A percentile compares a stretch with the other conserved stretches of the same genome.
Evolutionary conservation across 1,284 basidiomycete genomes (phyloP).

Genomic region (Cystobasidium pallidum): DNA sequence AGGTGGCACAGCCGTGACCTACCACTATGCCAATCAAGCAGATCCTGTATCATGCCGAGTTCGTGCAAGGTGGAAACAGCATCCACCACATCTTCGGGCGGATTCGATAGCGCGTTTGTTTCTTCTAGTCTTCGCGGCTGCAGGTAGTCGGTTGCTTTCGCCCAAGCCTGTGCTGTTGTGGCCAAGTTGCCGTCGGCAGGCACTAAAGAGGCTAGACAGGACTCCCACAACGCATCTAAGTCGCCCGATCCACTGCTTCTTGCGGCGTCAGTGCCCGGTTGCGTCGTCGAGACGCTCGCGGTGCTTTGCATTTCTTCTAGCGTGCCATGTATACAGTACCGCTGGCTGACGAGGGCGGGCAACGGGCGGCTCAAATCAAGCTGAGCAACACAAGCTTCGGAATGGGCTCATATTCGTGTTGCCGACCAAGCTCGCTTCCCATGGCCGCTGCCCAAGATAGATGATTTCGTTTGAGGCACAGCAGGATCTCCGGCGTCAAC

Average conservation of each 20-base stretch:
- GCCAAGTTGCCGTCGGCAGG: not conserved
- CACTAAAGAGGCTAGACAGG: constrained; percentile 3
- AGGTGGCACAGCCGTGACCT: constrained; percentile 57
- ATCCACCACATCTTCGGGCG: constrained; percentile 7
- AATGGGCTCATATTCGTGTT: not conserved
- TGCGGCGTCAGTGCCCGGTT: not conserved
- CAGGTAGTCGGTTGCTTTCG: constrained; percentile 36
- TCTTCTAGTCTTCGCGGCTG: constrained; percentile 37
- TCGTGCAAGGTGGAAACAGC: constrained; percentile 32
- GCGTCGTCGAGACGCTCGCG: not conserved
- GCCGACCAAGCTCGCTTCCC: too few species aligned
- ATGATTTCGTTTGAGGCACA: not conserved
- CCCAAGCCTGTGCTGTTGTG: constrained; percentile 42
- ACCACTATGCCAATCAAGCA: constrained; percentile 65
- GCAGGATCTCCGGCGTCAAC: not conserved
- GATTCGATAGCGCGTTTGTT: constrained; percentile 6
- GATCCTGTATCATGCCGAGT: constrained; percentile 60
- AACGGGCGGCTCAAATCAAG: not conserved
- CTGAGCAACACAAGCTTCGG: not conserved
- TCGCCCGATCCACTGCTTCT: not conserved
- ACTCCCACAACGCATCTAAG: constrained; percentile 27
- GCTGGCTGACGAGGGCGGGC: not conserved
- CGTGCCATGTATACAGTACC: constrained; percentile 6
- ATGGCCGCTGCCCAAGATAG: not conserved
- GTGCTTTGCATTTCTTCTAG: not conserved